phyloP scores from a whole-genome alignment of 441 rosid genomes.

The Gossypium davidsonii region DNA sequence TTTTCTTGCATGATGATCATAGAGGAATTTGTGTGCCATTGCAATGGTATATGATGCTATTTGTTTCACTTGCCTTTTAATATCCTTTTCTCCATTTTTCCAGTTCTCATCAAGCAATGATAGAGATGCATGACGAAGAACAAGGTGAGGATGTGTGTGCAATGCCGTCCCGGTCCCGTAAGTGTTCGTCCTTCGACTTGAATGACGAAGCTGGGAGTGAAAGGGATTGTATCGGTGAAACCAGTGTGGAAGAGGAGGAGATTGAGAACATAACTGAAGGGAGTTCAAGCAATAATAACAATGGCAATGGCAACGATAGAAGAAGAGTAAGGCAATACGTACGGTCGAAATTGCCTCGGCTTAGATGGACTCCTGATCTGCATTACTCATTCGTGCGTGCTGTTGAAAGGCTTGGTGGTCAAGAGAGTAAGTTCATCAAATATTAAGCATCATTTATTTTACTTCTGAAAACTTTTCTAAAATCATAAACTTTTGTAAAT shows the following conservation, averaged over 20 bases:
- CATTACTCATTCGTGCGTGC: slow-evolving; percentile 41
- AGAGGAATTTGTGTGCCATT: neutral
- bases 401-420: slow-evolving; percentile 44
- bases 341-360: slow-evolving; percentile 41
- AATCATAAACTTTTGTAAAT: neutral
- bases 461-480: no score
- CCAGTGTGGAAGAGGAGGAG: slow-evolving; percentile 17
- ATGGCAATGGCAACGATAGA: slow-evolving; percentile 5
- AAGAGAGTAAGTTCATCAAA: slow-evolving; percentile 35
- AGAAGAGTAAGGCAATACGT: slow-evolving; percentile 34
- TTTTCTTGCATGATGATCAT: neutral
- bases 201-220: slow-evolving; percentile 35
- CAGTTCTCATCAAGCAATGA: slow-evolving; percentile 1
- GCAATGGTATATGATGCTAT: neutral
- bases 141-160: slow-evolving; percentile 23
- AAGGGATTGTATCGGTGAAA: slow-evolving; percentile 10
- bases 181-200: slow-evolving; percentile 37
- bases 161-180: slow-evolving; percentile 23
- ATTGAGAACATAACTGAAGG: slow-evolving; percentile 21
- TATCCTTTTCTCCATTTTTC: neutral
- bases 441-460: no score
- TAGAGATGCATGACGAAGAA: slow-evolving; percentile 18
- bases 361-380: slow-evolving; percentile 46
- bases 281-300: slow-evolving; percentile 22
- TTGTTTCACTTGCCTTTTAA: neutral